phyloP scores from a whole-genome alignment of 106 monocot genomes.

The Allium cepa region DNA sequence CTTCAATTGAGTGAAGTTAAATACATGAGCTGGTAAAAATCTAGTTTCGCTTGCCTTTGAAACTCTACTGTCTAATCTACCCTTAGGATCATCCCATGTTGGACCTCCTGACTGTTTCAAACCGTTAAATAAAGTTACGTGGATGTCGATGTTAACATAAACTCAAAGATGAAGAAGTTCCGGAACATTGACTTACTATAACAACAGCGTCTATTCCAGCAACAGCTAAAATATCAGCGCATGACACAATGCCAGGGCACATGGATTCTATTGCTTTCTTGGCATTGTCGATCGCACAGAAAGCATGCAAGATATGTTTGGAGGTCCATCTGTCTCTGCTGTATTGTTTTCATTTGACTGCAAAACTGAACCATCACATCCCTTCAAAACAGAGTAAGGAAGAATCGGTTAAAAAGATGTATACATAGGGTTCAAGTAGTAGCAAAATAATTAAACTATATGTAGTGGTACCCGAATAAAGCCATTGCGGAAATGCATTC shows the following conservation, averaged over 20 bases:
- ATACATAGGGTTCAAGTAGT: no score
- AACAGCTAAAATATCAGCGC: constrained; percentile 73
- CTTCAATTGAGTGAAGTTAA: constrained; percentile 57
- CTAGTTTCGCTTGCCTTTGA: constrained; percentile 63
- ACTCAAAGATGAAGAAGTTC: no score
- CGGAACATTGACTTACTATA: constrained; percentile 25
- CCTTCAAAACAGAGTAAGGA: constrained; percentile 30
- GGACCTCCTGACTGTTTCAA: constrained; percentile 66
- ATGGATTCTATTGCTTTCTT: constrained; percentile 60
- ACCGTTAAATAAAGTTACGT: neutral
- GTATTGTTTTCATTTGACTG: constrained; percentile 39
- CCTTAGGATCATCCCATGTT: constrained; percentile 68
- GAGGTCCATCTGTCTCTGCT: constrained; percentile 83
- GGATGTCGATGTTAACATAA: no score
- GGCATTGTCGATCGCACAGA: constrained; percentile 79
- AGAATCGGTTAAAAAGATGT: neutral
- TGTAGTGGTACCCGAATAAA: constrained; percentile 38
- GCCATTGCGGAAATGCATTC: constrained; percentile 74
- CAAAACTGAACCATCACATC: constrained; percentile 88
- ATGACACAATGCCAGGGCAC: constrained; percentile 89
- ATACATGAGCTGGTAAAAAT: constrained; percentile 50
- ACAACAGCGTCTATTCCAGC: constrained; percentile 77
- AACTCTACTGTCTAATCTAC: constrained; percentile 71
- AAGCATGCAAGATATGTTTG: constrained; percentile 74
- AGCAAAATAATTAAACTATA: no score